Evolutionary conservation across 2,329 filamentous ascomycete genomes (phyloP).

Genomic region (Trichoderma pleuroti): DNA sequence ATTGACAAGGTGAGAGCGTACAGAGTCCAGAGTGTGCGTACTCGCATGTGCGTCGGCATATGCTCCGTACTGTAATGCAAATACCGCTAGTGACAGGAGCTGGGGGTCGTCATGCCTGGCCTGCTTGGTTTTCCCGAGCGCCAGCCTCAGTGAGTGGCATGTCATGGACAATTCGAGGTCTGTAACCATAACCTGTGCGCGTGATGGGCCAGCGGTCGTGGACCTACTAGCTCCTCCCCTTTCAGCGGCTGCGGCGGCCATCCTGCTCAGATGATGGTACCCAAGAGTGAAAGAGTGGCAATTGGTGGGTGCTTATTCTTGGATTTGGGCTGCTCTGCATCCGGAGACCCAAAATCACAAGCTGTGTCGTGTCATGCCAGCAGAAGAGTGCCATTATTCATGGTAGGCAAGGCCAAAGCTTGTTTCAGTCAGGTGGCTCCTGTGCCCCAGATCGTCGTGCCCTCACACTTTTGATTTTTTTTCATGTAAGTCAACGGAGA

Average conservation of each 20-base stretch:
- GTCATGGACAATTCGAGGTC: neutral
- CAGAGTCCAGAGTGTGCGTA: neutral
- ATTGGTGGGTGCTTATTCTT: neutral
- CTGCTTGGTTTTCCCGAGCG: neutral
- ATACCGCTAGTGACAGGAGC: neutral
- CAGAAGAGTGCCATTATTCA: neutral
- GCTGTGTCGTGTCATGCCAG: neutral
- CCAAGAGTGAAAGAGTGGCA: neutral
- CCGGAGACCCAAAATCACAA: neutral
- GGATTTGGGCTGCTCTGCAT: conserved; percentile 15
- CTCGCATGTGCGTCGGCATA: neutral
- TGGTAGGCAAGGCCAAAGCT: neutral
- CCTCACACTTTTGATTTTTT: neutral
- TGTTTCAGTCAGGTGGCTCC: neutral
- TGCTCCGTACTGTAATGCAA: neutral
- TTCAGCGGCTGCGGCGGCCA: conserved; percentile 7
- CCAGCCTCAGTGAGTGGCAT: neutral
- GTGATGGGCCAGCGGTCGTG: neutral
- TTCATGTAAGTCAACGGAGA: neutral
- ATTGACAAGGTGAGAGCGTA: neutral
- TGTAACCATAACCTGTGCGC: neutral
- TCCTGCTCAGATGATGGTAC: neutral
- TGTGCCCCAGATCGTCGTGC: neutral
- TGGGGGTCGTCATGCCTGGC: neutral
- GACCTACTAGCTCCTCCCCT: neutral